A percentile compares a stretch with the other conserved stretches of the same genome.
Conservation (phyloP, 1,139 yeast species). For the Meyerozyma carpophila region DNA sequence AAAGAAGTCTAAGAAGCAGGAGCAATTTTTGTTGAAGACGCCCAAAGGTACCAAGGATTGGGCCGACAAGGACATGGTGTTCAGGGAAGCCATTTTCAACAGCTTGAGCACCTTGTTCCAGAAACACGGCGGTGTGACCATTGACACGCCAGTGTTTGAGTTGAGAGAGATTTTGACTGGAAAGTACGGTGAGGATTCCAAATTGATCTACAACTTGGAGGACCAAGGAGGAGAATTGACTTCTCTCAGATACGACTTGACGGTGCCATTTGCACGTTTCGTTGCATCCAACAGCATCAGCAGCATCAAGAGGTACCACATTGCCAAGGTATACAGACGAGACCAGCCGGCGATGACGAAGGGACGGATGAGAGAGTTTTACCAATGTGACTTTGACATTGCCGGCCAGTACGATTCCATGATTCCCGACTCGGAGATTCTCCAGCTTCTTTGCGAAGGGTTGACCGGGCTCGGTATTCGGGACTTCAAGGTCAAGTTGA, state of each 20-base stretch:
- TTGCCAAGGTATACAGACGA: constrained; percentile 96
- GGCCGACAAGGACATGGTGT: constrained; percentile 96
- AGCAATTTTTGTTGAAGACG: constrained; percentile 72
- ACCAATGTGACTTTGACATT: constrained; percentile 95
- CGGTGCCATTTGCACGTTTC: constrained; percentile 95
- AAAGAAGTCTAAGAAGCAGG: constrained; percentile 28
- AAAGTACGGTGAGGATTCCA: constrained; percentile 96
- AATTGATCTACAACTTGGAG: constrained; percentile 87
- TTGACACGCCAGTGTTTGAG: constrained; percentile 97
- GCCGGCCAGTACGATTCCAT: constrained; percentile 89
- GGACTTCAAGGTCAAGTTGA: constrained; percentile 86
- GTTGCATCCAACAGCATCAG: constrained; percentile 93
- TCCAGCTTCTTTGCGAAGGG: constrained; percentile 80
- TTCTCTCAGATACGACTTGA: constrained; percentile 88
- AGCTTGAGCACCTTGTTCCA: constrained; percentile 72
- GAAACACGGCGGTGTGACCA: constrained; percentile 96
- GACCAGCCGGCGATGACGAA: constrained; percentile 99
- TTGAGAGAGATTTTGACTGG: constrained; percentile 92
- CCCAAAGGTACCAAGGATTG: constrained; percentile 98
- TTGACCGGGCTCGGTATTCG: constrained; percentile 74
- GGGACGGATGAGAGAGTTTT: constrained; percentile 98
- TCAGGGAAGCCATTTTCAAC: constrained; percentile 80
- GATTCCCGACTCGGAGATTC: constrained; percentile 94
- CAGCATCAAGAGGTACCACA: constrained; percentile 87
- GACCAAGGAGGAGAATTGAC: constrained; percentile 99